These are phyloP conservation scores for Fusarium mundagurra DNA, from an alignment of 2,329 filamentous ascomycete species.

Conservation along the genomic window DNA sequence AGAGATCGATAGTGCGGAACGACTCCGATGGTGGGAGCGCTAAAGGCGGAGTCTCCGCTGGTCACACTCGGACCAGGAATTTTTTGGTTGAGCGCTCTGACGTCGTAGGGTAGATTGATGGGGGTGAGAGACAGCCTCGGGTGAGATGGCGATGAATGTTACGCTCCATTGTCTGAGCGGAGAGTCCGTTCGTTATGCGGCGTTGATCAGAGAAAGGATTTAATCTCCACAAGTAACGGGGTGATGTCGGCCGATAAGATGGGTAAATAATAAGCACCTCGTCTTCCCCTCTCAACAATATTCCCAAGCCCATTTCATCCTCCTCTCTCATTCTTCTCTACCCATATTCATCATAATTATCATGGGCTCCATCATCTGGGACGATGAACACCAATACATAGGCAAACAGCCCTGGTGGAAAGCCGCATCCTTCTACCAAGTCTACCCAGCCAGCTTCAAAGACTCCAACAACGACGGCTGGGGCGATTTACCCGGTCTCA, in stretches of 20 bases:
- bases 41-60: conserved; percentile 17
- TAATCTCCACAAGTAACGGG: conserved; percentile 11
- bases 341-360: not conserved
- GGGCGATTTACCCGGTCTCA: conserved; percentile 73
- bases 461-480: conserved; percentile 69
- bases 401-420: conserved; percentile 58
- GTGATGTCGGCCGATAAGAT: not conserved
- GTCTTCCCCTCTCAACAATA: not conserved
- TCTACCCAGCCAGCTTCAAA: conserved; percentile 68
- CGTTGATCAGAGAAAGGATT: not conserved
- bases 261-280: conserved; percentile 7
- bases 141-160: not conserved
- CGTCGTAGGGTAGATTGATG: not conserved
- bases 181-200: not conserved
- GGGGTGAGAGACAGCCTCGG: not conserved
- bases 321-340: not conserved
- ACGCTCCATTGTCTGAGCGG: not conserved
- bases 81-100: not conserved
- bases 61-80: not conserved
- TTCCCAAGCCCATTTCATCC: no score
- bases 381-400: conserved; percentile 44
- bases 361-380: conserved; percentile 50
- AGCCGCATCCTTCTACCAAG: conserved; percentile 58
- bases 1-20: not conserved
- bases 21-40: not conserved